These are phyloP conservation scores for Lachnellula suecica DNA, from an alignment of 2,329 filamentous ascomycete species.

Conservation along the genomic window DNA sequence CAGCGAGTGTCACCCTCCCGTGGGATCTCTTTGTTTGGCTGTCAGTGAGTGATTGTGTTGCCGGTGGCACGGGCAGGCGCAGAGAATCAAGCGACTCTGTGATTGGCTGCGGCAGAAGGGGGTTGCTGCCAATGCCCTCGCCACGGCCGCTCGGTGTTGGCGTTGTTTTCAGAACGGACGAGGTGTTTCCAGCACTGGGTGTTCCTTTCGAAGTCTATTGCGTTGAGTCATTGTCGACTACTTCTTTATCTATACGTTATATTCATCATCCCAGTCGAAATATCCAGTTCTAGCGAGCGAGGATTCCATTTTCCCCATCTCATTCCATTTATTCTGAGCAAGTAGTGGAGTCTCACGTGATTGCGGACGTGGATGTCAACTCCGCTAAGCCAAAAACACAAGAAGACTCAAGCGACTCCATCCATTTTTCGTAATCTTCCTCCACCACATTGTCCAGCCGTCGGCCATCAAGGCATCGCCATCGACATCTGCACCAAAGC, in stretches of 20 bases:
- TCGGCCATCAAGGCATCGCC: conserved; percentile 21
- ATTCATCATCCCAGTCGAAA: no score
- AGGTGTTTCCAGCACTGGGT: conserved; percentile 1
- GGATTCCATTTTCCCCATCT: conserved; percentile 1
- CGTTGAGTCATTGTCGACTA: conserved; percentile 3
- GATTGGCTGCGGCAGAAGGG: conserved; percentile 23
- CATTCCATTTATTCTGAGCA: background rate
- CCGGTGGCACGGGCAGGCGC: conserved; percentile 23
- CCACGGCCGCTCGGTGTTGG: conserved; percentile 7
- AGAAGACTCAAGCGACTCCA: conserved; percentile 5
- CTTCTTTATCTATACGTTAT: no score
- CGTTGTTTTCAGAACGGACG: conserved; percentile 25
- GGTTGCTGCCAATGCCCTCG: background rate
- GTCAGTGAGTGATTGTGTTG: conserved; percentile 30
- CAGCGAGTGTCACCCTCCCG: conserved; percentile 17
- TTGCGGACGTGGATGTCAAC: no score
- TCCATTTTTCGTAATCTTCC: conserved; percentile 16
- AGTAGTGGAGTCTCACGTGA: no score
- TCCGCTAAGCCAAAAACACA: background rate
- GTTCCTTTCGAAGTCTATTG: background rate
- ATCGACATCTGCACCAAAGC: conserved; percentile 13
- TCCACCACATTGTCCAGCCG: conserved; percentile 6
- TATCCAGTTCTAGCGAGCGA: no score
- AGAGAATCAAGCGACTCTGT: conserved; percentile 13
- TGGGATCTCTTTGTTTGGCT: conserved; percentile 22